A percentile compares a stretch with the other conserved stretches of the same genome.
These are phyloP conservation scores for Rhizophagus prolifer DNA, from an alignment of 192 early-diverging fungal species.

Conservation along the genomic window DNA sequence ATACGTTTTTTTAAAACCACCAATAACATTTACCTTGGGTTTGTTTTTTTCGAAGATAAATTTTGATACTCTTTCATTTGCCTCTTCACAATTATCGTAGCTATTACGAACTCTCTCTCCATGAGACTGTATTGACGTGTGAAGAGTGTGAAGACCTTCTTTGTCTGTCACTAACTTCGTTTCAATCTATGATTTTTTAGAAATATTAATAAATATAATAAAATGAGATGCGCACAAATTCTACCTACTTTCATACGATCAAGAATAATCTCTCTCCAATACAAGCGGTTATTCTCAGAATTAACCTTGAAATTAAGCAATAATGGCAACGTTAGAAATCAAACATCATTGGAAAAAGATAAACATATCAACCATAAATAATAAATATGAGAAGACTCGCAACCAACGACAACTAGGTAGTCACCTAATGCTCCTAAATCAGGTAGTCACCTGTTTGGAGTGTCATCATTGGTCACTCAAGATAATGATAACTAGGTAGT, in stretches of 20 bases:
- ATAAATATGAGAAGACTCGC: conserved; percentile 23
- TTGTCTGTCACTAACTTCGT: conserved; percentile 19
- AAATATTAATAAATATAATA: conserved; percentile 25
- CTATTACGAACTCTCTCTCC: conserved; percentile 20
- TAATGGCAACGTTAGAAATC: conserved; percentile 25
- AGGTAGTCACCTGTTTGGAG: background rate
- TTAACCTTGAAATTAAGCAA: conserved; percentile 25
- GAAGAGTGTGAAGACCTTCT: conserved; percentile 26
- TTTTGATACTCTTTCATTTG: conserved; percentile 22
- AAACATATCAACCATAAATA: conserved; percentile 24
- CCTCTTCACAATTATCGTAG: conserved; percentile 25
- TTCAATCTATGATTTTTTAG: conserved; percentile 25
- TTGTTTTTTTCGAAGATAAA: conserved; percentile 13
- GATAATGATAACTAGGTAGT: conserved; percentile 25
- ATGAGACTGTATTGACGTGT: conserved; percentile 16
- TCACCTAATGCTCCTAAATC: conserved; percentile 21
- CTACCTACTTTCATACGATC: conserved; percentile 25
- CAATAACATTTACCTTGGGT: too few species aligned
- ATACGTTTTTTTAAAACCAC: background rate
- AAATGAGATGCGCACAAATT: conserved; percentile 22
- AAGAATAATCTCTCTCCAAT: conserved; percentile 24
- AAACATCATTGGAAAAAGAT: conserved; percentile 23
- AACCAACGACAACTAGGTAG: conserved; percentile 17
- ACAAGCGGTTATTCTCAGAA: conserved; percentile 25
- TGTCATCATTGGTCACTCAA: conserved; percentile 21